Conservation (phyloP, 495 filamentous ascomycete genomes). For the Clohesyomyces aquaticus region DNA sequence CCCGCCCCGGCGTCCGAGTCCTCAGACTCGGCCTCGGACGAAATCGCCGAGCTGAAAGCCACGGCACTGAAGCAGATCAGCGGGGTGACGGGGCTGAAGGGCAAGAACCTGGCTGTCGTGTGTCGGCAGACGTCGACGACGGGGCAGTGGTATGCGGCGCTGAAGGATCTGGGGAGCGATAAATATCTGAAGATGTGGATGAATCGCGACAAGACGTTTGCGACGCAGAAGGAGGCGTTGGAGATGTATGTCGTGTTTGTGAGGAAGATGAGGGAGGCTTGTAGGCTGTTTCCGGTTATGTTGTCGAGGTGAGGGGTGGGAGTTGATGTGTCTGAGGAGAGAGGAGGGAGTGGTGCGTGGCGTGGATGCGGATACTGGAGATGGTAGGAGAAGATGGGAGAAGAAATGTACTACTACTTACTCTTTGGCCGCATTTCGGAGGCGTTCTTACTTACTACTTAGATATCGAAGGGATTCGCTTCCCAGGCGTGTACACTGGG, state of each 20-base stretch:
- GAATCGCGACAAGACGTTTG: conserved; percentile 19
- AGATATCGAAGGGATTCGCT: too few relatives aligned
- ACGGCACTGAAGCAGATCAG: conserved; percentile 6
- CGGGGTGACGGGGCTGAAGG: conserved; percentile 12
- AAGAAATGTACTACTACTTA: too few relatives aligned
- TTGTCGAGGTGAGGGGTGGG: too few relatives aligned
- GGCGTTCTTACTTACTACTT: too few relatives aligned
- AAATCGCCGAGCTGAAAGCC: conserved; percentile 13
- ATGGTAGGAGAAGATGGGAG: too few relatives aligned
- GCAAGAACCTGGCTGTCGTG: conserved; percentile 14
- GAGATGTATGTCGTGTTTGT: conserved; percentile 14
- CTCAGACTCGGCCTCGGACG: not conserved
- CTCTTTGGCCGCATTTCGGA: too few relatives aligned
- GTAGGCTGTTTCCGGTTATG: conserved; percentile 20
- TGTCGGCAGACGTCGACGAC: conserved; percentile 3
- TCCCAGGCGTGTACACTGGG: too few relatives aligned
- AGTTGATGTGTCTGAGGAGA: too few relatives aligned
- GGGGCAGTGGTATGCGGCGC: conserved; percentile 15
- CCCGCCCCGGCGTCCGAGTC: not conserved
- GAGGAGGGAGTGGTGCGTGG: too few relatives aligned
- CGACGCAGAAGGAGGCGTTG: conserved; percentile 15
- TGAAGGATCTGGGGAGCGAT: conserved; percentile 14
- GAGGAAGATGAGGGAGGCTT: conserved; percentile 11
- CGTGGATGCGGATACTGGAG: too few relatives aligned
- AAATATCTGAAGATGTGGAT: conserved; percentile 28